These are phyloP conservation scores for Oryza longistaminata DNA, from an alignment of 176 grass and related monocot genomes.

Conservation along the genomic window DNA sequence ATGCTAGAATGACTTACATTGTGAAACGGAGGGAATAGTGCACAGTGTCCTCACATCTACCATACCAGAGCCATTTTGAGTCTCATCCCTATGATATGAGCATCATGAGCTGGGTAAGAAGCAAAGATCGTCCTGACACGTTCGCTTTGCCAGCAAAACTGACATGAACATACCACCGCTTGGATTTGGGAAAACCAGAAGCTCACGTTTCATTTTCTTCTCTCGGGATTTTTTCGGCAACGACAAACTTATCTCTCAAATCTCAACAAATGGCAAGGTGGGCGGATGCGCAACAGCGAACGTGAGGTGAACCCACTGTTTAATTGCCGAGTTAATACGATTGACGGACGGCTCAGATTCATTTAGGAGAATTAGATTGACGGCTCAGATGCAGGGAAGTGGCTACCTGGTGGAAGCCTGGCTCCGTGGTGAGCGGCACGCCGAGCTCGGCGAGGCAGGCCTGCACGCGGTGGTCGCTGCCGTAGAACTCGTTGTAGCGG, in stretches of 20 bases:
- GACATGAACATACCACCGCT: slow-evolving; percentile 7
- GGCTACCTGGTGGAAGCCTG: slow-evolving; percentile 70
- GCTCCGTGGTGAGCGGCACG: slow-evolving; percentile 61
- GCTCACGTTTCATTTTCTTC: neutral
- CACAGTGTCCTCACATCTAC: neutral
- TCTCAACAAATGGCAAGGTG: neutral
- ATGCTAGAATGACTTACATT: no score
- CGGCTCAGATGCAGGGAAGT: neutral
- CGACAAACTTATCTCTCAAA: neutral
- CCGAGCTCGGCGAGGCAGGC: slow-evolving; percentile 72
- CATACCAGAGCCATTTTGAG: neutral
- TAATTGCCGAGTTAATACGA: neutral
- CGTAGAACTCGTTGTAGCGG: slow-evolving; percentile 60
- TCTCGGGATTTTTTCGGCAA: neutral
- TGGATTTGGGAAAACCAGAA: neutral
- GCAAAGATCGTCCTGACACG: neutral
- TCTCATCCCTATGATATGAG: neutral
- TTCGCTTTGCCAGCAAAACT: slow-evolving; percentile 6
- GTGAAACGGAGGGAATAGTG: no score
- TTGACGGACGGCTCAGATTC: neutral
- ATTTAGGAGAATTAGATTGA: neutral
- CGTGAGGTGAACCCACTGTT: neutral
- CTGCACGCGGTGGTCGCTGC: slow-evolving; percentile 69
- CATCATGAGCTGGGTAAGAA: neutral
- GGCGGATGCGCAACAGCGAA: neutral